Conservation (phyloP, 768 basidiomycete genomes). For the Pulveroboletus sp. region DNA sequence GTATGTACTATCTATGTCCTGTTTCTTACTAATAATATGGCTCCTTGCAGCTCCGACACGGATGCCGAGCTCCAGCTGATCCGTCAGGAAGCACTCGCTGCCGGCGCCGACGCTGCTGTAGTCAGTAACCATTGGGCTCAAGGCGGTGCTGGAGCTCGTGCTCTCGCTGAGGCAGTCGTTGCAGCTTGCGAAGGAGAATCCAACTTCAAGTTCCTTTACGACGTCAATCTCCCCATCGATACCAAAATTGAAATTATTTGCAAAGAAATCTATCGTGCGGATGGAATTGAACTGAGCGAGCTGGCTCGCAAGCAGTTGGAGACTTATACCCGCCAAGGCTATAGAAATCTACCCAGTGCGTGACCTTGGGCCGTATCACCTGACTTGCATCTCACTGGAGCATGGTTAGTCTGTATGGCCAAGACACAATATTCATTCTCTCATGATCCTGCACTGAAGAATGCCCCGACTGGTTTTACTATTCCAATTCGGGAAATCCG, state of each 20-base stretch:
- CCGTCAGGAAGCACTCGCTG: conserved; percentile 71
- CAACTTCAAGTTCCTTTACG: conserved; percentile 91
- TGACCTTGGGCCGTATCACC: conserved; percentile 5
- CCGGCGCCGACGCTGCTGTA: conserved; percentile 92
- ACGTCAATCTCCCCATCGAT: conserved; percentile 76
- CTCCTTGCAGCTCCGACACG: conserved; percentile 70
- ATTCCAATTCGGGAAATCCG: conserved; percentile 88
- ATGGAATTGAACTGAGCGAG: conserved; percentile 84
- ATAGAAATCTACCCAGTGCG: conserved; percentile 73
- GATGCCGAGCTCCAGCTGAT: conserved; percentile 86
- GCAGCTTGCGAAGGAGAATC: conserved; percentile 79
- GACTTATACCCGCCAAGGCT: conserved; percentile 90
- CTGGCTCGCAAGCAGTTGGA: conserved; percentile 83
- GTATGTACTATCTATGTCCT: conserved; percentile 47
- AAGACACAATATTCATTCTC: conserved; percentile 99
- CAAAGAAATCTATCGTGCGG: conserved; percentile 92
- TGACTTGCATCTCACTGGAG: conserved; percentile 5
- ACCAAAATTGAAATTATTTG: conserved; percentile 87
- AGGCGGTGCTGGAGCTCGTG: conserved; percentile 87
- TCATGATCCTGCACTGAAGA: conserved; percentile 88
- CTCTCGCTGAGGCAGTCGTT: conserved; percentile 91
- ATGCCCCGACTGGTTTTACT: conserved; percentile 89
- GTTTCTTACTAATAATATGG: not conserved
- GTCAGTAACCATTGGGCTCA: conserved; percentile 98
- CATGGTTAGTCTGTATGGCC: conserved; percentile 80